phyloP scores from a whole-genome alignment of 2,329 filamentous ascomycete genomes.

The Fusarium sp. region DNA sequence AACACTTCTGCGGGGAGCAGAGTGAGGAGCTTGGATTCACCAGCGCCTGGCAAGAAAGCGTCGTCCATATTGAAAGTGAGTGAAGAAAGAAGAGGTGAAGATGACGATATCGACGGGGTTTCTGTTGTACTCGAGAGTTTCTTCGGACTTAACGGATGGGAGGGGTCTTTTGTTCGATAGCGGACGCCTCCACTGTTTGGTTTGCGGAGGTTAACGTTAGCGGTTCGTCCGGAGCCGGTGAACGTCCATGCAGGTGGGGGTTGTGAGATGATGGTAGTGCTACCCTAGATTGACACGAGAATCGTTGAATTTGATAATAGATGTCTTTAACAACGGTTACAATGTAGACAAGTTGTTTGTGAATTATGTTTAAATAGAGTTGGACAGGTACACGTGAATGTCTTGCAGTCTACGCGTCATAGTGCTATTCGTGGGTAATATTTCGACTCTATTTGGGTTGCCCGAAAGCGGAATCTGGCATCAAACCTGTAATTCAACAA shows the following conservation, averaged over 20 bases:
- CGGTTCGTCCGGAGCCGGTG: not conserved
- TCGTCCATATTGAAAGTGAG: conserved; percentile 15
- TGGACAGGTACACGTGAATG: not conserved
- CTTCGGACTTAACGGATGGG: conserved; percentile 28
- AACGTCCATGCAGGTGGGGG: not conserved
- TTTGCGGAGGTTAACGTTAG: conserved; percentile 11
- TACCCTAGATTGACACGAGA: not conserved
- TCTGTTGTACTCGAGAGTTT: not conserved
- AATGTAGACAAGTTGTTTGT: not conserved
- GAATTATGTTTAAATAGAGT: not conserved
- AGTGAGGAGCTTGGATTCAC: conserved; percentile 34
- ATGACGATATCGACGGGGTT: conserved; percentile 30
- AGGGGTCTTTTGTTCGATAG: not conserved
- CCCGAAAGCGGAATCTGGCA: not conserved
- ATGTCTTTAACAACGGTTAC: not conserved
- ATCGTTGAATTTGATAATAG: not conserved
- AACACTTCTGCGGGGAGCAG: conserved; percentile 71
- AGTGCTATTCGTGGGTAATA: not conserved
- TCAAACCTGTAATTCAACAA: not conserved
- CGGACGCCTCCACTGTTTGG: not conserved
- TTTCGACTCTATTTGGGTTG: not conserved
- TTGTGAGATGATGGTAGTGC: not conserved
- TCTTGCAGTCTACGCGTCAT: not conserved
- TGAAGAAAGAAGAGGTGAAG: not conserved
- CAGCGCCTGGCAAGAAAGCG: not conserved